These are phyloP conservation scores for Rhynchospora tenuis DNA, from an alignment of 176 grass and related monocot genomes.

Conservation along the genomic window DNA sequence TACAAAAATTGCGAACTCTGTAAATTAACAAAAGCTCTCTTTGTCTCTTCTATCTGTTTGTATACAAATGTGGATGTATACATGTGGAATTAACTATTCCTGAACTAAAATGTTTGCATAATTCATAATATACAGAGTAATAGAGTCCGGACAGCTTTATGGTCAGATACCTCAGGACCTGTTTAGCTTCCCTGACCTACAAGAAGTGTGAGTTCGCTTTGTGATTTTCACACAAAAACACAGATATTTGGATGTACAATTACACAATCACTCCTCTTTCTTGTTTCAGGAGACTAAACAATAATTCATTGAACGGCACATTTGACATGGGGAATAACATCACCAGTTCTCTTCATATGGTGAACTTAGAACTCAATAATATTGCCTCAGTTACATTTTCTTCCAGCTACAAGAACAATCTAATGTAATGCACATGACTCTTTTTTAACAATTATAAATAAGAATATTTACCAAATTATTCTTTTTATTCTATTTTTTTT, in stretches of 20 bases:
- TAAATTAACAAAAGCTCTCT: slow-evolving; percentile 24
- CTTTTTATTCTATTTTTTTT: background rate
- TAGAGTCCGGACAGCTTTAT: slow-evolving; percentile 49
- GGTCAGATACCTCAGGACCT: slow-evolving; percentile 48
- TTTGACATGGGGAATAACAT: slow-evolving; percentile 60
- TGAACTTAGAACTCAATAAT: slow-evolving; percentile 51
- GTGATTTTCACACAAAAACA: background rate
- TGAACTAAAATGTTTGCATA: background rate
- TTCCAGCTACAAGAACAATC: slow-evolving; percentile 1
- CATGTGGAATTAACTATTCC: background rate
- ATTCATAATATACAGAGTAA: slow-evolving; percentile 29
- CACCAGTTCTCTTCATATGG: slow-evolving; percentile 6
- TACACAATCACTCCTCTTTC: slow-evolving; percentile 25
- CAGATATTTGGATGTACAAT: background rate
- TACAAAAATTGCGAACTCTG: slow-evolving; percentile 32
- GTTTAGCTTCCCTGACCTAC: slow-evolving; percentile 38
- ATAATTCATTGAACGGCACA: slow-evolving; percentile 62
- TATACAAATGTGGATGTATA: background rate
- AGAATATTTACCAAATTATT: background rate
- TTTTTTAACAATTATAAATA: background rate
- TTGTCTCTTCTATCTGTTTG: background rate
- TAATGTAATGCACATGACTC: slow-evolving; percentile 31
- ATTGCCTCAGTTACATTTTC: slow-evolving; percentile 35
- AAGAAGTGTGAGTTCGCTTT: slow-evolving; percentile 55
- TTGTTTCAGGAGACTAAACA: slow-evolving; percentile 45